Base-by-base conservation (phyloP, 2,329 filamentous ascomycete genomes). In the Trichoderma sp. region DNA sequence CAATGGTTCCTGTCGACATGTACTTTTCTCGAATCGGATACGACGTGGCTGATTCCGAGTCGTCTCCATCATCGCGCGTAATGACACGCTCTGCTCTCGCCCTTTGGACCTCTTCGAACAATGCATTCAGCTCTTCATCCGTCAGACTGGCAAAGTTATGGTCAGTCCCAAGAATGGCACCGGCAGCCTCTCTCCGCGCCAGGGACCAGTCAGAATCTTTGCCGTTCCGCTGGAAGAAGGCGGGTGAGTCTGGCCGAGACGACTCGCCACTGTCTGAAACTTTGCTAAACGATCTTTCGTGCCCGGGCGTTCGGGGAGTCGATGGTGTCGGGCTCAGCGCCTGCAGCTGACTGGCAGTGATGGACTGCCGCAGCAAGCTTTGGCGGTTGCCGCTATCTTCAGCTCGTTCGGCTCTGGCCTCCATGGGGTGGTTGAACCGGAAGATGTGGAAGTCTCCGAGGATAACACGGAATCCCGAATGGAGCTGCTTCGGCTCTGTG, bases 381-480 rank as follows among this genome's bases (percentile, higher is more conserved):
- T 93, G 89, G 71, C 68, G 61, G 11, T 63, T 32, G 34, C 39
- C 55, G 1, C 92, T 77, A 11, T 78, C 92, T 76, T 97, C 93
- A 14, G 93, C 94, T 66, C 96, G 85, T 81, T 99, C 96, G 3
- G 94, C 95, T 69, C 93, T 90, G 34, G 96, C 96, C 81, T 99
- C 96, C 84, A 97, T 91, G 0, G 96, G 96, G 77, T 99, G 94
- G 75, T 98, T 99, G 83, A 99, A 99, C 68, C 96, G 87, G 81
- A 99, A 98, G 70, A 99, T 99, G 79, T 99, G 96, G 75, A 99
- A 99, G 79, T 99, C 96, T 51, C 96, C 96, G 11, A 99, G 84
- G 71, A 99, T 99, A 66, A 99, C 92, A 71, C 96, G 91, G 78
- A 94, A 97, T 6, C 96, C 96, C 75, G 94, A 97, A 76, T 94